These are phyloP conservation scores for Rhexocercosporidium sp. DNA, from an alignment of 2,329 filamentous ascomycete species.

Conservation along the genomic window DNA sequence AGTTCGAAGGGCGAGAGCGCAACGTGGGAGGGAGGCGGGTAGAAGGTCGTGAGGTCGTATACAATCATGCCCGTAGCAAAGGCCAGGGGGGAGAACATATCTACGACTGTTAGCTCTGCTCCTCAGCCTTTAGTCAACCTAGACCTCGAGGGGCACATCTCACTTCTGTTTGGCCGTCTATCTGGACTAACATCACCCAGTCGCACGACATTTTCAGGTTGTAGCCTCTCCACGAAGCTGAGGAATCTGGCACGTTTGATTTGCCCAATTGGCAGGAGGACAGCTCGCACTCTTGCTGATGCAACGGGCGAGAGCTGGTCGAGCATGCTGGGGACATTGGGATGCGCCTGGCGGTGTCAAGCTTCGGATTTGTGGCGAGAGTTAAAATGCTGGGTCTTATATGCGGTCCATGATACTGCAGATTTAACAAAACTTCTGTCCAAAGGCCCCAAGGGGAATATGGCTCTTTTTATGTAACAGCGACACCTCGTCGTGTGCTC, in stretches of 20 bases:
- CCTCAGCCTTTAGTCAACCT: not conserved
- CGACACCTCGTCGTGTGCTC: not conserved
- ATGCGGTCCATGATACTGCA: slow-evolving; percentile 18
- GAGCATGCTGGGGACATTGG: slow-evolving; percentile 72
- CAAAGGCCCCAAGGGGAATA: not conserved
- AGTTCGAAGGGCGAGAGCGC: slow-evolving; percentile 88
- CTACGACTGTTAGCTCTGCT: slow-evolving; percentile 52
- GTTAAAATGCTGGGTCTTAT: slow-evolving; percentile 1
- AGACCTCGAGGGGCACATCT: slow-evolving; percentile 37
- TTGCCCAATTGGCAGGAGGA: slow-evolving; percentile 84
- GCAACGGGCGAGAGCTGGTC: slow-evolving; percentile 91
- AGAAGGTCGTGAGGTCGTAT: slow-evolving; percentile 83
- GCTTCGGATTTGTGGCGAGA: slow-evolving; percentile 2
- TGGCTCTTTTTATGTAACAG: not conserved
- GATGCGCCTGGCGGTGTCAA: slow-evolving; percentile 34
- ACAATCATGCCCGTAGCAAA: slow-evolving; percentile 86
- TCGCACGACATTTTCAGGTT: slow-evolving; percentile 79
- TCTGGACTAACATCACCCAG: slow-evolving; percentile 88
- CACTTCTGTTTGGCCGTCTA: slow-evolving; percentile 85
- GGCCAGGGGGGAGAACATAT: slow-evolving; percentile 90
- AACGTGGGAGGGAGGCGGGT: slow-evolving; percentile 79
- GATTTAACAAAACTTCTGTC: slow-evolving; percentile 1
- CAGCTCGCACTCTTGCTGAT: slow-evolving; percentile 86
- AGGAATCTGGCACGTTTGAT: slow-evolving; percentile 84
- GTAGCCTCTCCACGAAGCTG: slow-evolving; percentile 77